Base-by-base conservation (phyloP, 1,284 basidiomycete species). In the Meira nashicola region DNA sequence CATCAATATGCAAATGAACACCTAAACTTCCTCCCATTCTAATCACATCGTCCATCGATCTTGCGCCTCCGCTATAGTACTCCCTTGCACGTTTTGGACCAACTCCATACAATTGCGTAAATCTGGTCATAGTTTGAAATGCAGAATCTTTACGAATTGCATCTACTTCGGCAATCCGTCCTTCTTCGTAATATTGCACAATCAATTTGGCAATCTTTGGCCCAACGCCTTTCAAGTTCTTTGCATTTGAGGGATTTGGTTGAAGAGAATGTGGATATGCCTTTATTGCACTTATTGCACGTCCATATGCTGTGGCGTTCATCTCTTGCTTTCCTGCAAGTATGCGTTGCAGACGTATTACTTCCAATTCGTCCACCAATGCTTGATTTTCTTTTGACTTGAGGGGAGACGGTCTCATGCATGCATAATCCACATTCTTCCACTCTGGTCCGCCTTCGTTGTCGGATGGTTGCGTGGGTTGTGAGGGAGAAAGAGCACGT, bases 41-140 rank as follows among this genome's bases (percentile, higher is more conserved):
- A n/a, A 74, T 57, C 2, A 77, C 67, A 38, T 77, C 75, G 2
- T 55, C 58, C 17, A 72, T 64, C 3, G 59, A 58, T 9, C 75
- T 55, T 19, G 66, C 72, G 1, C 75, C 75, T 1, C 60, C 54
- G 41, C 70, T 67, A 56, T 68, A 77, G 39, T 68, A 67, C n/a
- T 67, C 60, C 10, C 67, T 43, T 0, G 75, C 72, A 3, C 61
- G 64, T 10, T 63, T 66, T 0, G 72, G 73, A 3, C 75, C 75
- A 5, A 77, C 67, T 4, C 74, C 67, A 43, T 77, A 75, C 25
- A 77, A 50, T 47, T 73, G 65, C 17, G 63, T 71, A 40, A 77
- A 75, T 0, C 46, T 21, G 9, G 64, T 69, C 63, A 75, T 65
- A 7, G 69, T 60, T 39, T 55, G 64, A 39, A 75, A 53, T 8